Evolutionary conservation across 345 rosid species (phyloP), one percentile per base, ranked within the genome.

Genomic region (Punica granatum): DNA sequence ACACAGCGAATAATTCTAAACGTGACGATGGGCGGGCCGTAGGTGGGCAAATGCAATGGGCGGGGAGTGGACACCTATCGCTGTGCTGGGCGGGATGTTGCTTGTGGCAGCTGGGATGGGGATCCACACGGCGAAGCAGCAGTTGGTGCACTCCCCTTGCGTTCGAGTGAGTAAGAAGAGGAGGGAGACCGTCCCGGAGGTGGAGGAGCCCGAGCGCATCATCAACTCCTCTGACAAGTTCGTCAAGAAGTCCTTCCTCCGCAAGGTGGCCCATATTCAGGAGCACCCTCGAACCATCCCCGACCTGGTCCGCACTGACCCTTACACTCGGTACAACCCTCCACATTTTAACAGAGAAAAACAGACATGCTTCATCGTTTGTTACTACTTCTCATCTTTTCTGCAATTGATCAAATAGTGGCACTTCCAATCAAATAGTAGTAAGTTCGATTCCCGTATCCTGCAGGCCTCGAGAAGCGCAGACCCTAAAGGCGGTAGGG

Each of bases 221-320:
- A 37, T 82, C 42, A 67, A 80, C 3, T 89, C 88, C 46, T 77
- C 88, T 0, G 81, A 77, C 0, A 75, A 65, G 74, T 82, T 86
- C 1, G 3, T 74, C 0, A 78, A 78, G 39, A 83, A 76, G 63
- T 89, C 98, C 0, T 81, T 88, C 70, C 88, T 89, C 65, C 83
- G 96, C 78, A 94, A 88, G 65, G 65, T 88, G 12, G 95, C 95
- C 1, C 98, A 88, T 37, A 67, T 91, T 43, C 92, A 78, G 63
- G 90, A 85, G 41, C 69, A 67, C 6, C 76, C 80, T 3, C 77
- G 78, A 6, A 69, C 69, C 7, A 18, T 70, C 11, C 68, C 73
- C 0, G 83, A 84, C 16, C 74, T 80, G 0, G 41, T 60, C 3
- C 79, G 77, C 14, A 74, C 72, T 37, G 89, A 89, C 34, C 79